phyloP scores from a whole-genome alignment of 768 basidiomycete genomes.

The Lactarius psammicola region DNA sequence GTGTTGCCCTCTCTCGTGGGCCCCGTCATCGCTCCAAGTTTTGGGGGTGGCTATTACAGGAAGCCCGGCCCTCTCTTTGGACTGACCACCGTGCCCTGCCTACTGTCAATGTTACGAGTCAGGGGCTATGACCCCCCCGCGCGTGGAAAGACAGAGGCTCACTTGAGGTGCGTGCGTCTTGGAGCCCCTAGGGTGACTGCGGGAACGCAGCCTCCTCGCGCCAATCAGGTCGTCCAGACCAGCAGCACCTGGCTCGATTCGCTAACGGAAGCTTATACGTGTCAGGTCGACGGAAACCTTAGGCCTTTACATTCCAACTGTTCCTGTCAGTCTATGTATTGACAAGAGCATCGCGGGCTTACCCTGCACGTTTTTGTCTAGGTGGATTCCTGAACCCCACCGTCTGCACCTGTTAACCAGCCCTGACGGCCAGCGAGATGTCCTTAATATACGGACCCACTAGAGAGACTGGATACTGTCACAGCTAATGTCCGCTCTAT shows the following conservation, averaged over 20 bases:
- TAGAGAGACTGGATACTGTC: background rate
- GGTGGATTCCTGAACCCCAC: too few species aligned
- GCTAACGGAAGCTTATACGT: background rate
- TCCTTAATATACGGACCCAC: background rate
- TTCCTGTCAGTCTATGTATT: background rate
- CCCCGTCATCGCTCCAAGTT: background rate
- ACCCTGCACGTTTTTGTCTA: background rate
- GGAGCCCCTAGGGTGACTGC: background rate
- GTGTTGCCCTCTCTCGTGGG: background rate
- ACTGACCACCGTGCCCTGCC: background rate
- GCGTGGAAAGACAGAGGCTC: background rate
- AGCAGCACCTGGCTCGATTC: background rate
- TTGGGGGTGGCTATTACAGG: background rate
- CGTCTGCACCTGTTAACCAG: background rate
- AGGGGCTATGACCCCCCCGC: background rate
- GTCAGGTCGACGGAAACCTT: background rate
- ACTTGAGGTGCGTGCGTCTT: background rate
- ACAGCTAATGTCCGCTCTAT: background rate
- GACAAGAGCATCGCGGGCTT: background rate
- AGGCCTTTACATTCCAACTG: background rate
- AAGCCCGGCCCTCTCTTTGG: background rate
- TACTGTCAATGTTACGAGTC: background rate
- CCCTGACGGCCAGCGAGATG: background rate
- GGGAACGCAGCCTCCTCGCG: background rate
- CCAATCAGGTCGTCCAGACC: background rate